Base-by-base conservation (phyloP, 495 filamentous ascomycete species). In the Hyphodiscus hymeniophilus region DNA sequence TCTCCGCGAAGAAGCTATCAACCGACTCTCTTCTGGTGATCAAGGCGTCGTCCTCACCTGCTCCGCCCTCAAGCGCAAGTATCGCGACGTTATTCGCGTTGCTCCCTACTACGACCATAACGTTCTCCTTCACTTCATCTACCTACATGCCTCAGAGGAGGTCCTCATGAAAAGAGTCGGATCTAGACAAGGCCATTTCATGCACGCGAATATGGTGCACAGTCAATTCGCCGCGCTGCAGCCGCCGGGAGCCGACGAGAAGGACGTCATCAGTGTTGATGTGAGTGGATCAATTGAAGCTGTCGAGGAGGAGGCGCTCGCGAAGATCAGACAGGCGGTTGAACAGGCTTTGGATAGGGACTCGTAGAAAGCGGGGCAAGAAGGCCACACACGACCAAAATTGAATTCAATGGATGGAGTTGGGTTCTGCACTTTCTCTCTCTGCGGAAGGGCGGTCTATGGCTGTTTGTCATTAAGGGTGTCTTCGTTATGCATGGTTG, bases 201-300 rank as follows among this genome's bases (percentile, higher is more conserved):
- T 99, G 92, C 94, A 94, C 63, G 85, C 86, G 50, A 78, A 80
- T 44, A 99, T 99, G 94, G 89, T 99, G n/a, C 82, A 84, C 45
- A 90, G 85, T 61, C 94, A 99, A 61, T 81, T 96, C 55, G 75
- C 80, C 48, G 80, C 79, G 41, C 74, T 99, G 15, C 89, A 99
- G 65, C 80, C 84, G 57, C 94, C 94, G 0, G 75, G 71, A 38
- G 57, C 71, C 47, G 79, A 80, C 28, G 94, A 99, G 69, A 77
- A 73, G 57, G 92, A 98, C 66, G 86, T 89, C 48, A 74, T 95
- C 41, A 80, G 76, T 38, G 73, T 98, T 36, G 85, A 95, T 66
- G 90, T 92, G 32, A 76, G 76, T 52, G 79, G 72, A 1, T 64
- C 77, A 10, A 63, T 74, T 48, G 76, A 76, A 18, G 72, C 79